Base-by-base conservation (phyloP, 2,329 filamentous ascomycete genomes). In the Helotiales sp. region DNA sequence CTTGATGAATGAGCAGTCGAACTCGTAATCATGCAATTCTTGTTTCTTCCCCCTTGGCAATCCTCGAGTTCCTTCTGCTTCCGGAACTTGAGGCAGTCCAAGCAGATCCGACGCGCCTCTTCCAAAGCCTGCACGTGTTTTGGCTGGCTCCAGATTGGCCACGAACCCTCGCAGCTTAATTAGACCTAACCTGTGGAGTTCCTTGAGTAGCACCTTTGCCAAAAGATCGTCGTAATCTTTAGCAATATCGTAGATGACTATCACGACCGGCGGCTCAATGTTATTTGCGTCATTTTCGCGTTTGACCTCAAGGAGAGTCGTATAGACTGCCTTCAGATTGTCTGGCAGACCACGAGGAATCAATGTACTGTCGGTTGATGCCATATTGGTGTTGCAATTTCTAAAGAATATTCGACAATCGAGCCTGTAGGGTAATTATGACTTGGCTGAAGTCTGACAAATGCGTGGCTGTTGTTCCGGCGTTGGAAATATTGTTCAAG, bases 151-250 rank as follows among this genome's bases (percentile, higher is more conserved):
- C n/a, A 70, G 59, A 34, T 70, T 70, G 37, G 66, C 69, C n/a
- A 70, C 61, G 45, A 70, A 65, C 17, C 63, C 69, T 50, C 52
- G 26, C 11, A 70, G 61, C 22, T 63, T 24, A n/a, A 70, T 52
- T 1, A 70, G 20, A 3, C 66, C 64, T 32, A 70, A 22, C 10
- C 66, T 28, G 34, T 70, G 61, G 6, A 69, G 64, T 37, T 70
- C 69, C 24, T 65, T 68, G 17, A 70, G 54, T 2, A 69, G 45
- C 6, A 70, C 47, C 66, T 69, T 65, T 45, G 66, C 69, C 20
- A 49, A 26, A 7, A 70, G 37, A 55, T 70, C 69, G 28, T 70
- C 66, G 30, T 69, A 69, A 50, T 70, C 69, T 65, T 70, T 70
- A 20, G 66, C 69, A 13, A 70, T 61, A 62, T 70, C 69, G 4